Conservation (phyloP, 768 basidiomycete genomes). For the Gloeostereum incarnatum region DNA sequence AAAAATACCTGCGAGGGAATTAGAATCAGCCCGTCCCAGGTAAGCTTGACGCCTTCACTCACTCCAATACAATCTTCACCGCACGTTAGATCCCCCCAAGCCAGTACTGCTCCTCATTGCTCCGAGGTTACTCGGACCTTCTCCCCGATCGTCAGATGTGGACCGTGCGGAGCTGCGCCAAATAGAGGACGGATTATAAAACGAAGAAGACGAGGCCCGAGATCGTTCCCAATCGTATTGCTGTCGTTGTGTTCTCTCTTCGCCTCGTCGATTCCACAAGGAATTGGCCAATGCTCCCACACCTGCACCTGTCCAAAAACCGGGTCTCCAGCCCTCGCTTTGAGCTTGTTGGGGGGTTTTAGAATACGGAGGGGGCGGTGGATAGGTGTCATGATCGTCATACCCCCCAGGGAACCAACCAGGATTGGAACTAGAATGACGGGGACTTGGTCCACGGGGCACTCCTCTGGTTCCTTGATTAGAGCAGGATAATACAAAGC, state of each 20-base stretch:
- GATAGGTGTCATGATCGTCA: conserved; percentile 21
- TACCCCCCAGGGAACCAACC: conserved; percentile 47
- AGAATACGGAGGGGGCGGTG: conserved; percentile 51
- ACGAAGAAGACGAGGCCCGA: no score
- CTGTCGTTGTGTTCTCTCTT: conserved; percentile 8
- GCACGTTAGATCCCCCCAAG: conserved; percentile 66
- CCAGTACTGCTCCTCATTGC: conserved; percentile 71
- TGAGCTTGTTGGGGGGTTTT: conserved; percentile 20
- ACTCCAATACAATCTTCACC: conserved; percentile 32
- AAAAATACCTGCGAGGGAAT: no score
- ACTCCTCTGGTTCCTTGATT: conserved; percentile 19
- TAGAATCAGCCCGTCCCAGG: no score
- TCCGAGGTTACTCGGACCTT: conserved; percentile 63
- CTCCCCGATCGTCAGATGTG: conserved; percentile 44
- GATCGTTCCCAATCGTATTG: conserved; percentile 57
- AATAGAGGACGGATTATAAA: no score
- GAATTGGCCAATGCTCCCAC: conserved; percentile 63
- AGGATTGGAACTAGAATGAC: conserved; percentile 9
- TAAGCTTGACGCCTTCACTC: no score
- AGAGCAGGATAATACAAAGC: conserved; percentile 46
- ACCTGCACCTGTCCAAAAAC: conserved; percentile 82
- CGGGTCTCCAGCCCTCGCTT: conserved; percentile 32
- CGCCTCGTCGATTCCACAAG: conserved; percentile 12
- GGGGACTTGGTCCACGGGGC: conserved; percentile 20
- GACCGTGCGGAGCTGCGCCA: no score